Percentiles rank a stretch among this genome's conserved stretches.
These are phyloP conservation scores for Mycena olivaceomarginata DNA, from an alignment of 768 basidiomycete genomes.

Conservation along the genomic window DNA sequence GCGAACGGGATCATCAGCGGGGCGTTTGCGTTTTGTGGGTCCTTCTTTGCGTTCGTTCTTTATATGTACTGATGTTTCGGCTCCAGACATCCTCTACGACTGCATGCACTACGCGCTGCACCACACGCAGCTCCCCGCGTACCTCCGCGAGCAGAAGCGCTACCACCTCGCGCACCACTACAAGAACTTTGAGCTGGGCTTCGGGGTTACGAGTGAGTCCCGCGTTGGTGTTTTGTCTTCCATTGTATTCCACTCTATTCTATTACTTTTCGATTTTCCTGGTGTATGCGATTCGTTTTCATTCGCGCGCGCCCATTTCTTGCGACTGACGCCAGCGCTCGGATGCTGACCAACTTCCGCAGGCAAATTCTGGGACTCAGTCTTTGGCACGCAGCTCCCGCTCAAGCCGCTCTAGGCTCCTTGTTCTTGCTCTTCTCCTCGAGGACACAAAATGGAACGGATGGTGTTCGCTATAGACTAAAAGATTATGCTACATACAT, in stretches of 20 bases:
- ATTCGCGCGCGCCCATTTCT: too few relatives aligned
- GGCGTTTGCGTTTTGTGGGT: constrained; percentile 84
- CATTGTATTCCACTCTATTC: not conserved
- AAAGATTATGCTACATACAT: too few relatives aligned
- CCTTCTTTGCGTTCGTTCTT: not conserved
- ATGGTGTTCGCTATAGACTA: too few relatives aligned
- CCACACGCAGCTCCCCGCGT: constrained; percentile 90
- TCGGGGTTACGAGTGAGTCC: constrained; percentile 92
- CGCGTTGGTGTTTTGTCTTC: constrained; percentile 4
- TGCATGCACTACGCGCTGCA: constrained; percentile 97
- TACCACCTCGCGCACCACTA: constrained; percentile 99
- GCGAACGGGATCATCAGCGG: constrained; percentile 97
- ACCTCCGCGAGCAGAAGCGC: constrained; percentile 95
- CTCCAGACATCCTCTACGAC: constrained; percentile 87
- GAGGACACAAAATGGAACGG: too few relatives aligned
- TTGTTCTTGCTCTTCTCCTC: not conserved
- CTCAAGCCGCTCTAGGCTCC: constrained; percentile 52
- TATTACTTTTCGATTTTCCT: too few relatives aligned
- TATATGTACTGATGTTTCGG: not conserved
- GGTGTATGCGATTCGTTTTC: too few relatives aligned
- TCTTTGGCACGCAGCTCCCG: constrained; percentile 89
- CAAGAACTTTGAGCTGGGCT: constrained; percentile 98
- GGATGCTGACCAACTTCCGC: not conserved
- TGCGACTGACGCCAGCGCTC: too few relatives aligned
- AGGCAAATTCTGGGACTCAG: constrained; percentile 96